Evolutionary conservation across 768 basidiomycete genomes (phyloP).

Genomic region (Boletus pseudo-olivaceus): DNA sequence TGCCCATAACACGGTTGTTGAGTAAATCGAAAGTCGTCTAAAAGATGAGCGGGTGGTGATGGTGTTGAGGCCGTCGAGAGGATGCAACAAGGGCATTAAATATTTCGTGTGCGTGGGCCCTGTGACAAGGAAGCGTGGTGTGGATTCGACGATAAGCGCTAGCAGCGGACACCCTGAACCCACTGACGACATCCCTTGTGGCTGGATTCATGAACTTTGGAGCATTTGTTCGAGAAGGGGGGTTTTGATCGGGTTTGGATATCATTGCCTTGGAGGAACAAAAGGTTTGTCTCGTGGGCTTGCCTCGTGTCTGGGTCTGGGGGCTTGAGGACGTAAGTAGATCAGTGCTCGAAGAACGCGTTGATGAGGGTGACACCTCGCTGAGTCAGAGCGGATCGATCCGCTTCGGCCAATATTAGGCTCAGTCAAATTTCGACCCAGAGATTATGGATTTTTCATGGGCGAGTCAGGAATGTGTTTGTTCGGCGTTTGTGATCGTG

Average conservation of each 20-base stretch:
- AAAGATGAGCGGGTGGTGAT: neutral
- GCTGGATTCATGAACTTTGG: neutral
- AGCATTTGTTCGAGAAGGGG: neutral
- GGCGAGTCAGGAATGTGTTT: neutral
- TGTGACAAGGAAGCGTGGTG: neutral
- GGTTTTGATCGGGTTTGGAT: neutral
- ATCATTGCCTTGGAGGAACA: neutral
- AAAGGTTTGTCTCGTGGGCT: neutral
- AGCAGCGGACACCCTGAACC: neutral
- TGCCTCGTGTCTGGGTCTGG: neutral
- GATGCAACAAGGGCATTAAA: neutral
- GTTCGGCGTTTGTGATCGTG: neutral
- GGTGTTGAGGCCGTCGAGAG: neutral
- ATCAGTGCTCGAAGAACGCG: neutral
- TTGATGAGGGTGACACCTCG: neutral
- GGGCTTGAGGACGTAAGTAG: neutral
- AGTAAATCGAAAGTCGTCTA: neutral
- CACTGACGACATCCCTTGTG: neutral
- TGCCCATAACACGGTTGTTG: constrained; percentile 7
- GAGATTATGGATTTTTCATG: neutral
- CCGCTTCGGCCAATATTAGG: neutral
- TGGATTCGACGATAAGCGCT: neutral
- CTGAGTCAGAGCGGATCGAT: constrained; percentile 9
- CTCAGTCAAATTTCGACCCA: neutral
- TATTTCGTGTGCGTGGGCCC: neutral